Evolutionary conservation across 139 green algal genomes (phyloP), one percentile per base, ranked within the genome.

Genomic region (Medakamo hakoo): DNA sequence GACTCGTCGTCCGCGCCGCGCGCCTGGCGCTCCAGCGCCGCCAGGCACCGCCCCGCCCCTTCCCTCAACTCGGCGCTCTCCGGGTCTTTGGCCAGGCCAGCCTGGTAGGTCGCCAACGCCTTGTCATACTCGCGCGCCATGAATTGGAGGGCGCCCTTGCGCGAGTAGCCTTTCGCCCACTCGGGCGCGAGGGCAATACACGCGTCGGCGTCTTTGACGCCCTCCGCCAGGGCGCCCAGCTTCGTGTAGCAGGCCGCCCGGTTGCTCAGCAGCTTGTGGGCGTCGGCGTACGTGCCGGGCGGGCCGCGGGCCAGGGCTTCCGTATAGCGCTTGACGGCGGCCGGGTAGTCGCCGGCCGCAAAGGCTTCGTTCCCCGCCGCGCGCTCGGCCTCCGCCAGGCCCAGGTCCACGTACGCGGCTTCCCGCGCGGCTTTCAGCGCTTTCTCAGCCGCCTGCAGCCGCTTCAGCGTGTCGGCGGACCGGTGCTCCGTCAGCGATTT

Each of bases 191-290:
- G 79, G 70, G 86, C 78, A 31, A 99, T 95, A 79, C 91, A 98
- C 74, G 88, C 79, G 25, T 93, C 78, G 1, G 86, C 91, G 48
- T 95, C 92, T 79, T 97, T 95, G 55, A 93, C 56, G 55, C 82
- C 93, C 66, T 98, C 93, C 21, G 82, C 83, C 72, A 91, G 87
- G 9, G 93, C 93, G 2, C 81, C 82, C 25, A 99, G 83, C 83
- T 99, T 99, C 60, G 91, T 98, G 86, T 96, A 99, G 76, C 84
- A 97, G n/a, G 93, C 93, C 1, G 93, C 84, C 29, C 91, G 76
- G 82, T 99, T 99, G 76, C 71, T 86, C 88, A 86, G 96, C 27
- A 98, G 71, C 83, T 95, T 97, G 86, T 96, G 82, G 3, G 91
- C 89, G n/a, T 96, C 86, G 1, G 81, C 79, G 79, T 98, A 95